Conservation (phyloP, 1,284 basidiomycete genomes). For the Cryptococcus sp. region DNA sequence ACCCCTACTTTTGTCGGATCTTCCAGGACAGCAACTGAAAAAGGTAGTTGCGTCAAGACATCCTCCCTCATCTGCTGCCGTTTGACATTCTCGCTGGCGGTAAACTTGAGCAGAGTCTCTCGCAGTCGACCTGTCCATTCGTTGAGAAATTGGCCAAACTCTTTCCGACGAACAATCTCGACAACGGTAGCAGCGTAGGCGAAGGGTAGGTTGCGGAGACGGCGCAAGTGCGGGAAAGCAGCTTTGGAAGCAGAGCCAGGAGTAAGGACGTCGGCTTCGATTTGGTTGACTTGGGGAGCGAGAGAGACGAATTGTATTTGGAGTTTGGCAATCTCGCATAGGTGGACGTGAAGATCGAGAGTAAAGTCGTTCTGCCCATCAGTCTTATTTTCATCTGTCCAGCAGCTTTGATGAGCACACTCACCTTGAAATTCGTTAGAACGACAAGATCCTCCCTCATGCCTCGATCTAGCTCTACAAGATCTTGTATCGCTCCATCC, state of each 20-base stretch:
- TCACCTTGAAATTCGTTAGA: conserved; percentile 40
- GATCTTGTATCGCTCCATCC: conserved; percentile 19
- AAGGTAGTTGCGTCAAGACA: conserved; percentile 71
- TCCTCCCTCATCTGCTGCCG: conserved; percentile 72
- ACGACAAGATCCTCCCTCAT: conserved; percentile 40
- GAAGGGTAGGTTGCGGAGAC: conserved; percentile 83
- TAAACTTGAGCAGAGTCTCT: conserved; percentile 70
- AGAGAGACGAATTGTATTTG: conserved; percentile 70
- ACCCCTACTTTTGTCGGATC: conserved; percentile 53
- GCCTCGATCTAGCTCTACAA: conserved; percentile 36
- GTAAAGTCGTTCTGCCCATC: conserved; percentile 65
- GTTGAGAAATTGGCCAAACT: conserved; percentile 71
- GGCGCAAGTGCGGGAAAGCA: conserved; percentile 81
- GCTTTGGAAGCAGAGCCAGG: conserved; percentile 47
- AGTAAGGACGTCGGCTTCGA: conserved; percentile 59
- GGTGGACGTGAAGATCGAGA: conserved; percentile 58
- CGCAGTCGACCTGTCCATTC: conserved; percentile 69
- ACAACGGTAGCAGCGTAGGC: conserved; percentile 89
- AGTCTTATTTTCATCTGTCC: not conserved
- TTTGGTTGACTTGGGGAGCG: conserved; percentile 55
- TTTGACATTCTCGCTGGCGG: conserved; percentile 65
- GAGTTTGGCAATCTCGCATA: conserved; percentile 65
- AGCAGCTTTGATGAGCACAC: conserved; percentile 1
- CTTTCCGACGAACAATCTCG: conserved; percentile 82
- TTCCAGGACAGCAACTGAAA: conserved; percentile 52